phyloP scores from a whole-genome alignment of 2,329 filamentous ascomycete genomes.

The Claviceps capensis region DNA sequence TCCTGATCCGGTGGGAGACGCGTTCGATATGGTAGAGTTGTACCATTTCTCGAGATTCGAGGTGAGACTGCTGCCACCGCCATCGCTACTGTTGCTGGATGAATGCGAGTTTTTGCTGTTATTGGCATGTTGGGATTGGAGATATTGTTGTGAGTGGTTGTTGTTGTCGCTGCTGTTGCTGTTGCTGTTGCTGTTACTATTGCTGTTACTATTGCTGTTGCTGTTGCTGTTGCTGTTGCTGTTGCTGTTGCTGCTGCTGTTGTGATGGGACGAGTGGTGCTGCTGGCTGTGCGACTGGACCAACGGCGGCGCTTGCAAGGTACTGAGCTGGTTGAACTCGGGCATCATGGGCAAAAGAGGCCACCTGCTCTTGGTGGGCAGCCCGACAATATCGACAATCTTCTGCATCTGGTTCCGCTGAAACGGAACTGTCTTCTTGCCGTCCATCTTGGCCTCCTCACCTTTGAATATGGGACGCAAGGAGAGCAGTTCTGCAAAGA shows the following conservation, averaged over 20 bases:
- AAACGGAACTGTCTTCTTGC: conserved; percentile 93
- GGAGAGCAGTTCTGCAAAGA: conserved; percentile 87
- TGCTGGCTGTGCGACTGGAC: conserved; percentile 25
- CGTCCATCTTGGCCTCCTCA: conserved; percentile 97
- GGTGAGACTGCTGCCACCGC: conserved; percentile 12
- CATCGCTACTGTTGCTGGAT: not conserved
- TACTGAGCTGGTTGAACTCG: conserved; percentile 61
- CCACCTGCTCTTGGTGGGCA: conserved; percentile 83
- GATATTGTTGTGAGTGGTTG: conserved; percentile 16
- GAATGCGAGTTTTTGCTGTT: conserved; percentile 13
- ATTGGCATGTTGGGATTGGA: conserved; percentile 12
- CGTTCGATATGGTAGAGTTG: conserved; percentile 52
- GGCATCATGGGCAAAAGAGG: conserved; percentile 73
- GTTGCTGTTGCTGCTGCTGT: no score
- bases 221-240: no score
- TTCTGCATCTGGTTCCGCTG: conserved; percentile 98
- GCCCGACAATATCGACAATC: conserved; percentile 90
- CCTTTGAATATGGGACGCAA: conserved; percentile 94
- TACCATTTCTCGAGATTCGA: conserved; percentile 68
- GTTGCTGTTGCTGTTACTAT: no score
- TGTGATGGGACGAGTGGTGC: conserved; percentile 10
- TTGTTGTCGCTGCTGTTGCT: conserved; percentile 17
- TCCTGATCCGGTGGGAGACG: conserved; percentile 19
- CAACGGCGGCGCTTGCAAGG: conserved; percentile 35
- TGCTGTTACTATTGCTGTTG: no score